Conservation (phyloP, 202 grass and related monocot species). For the Zoysia matrella region DNA sequence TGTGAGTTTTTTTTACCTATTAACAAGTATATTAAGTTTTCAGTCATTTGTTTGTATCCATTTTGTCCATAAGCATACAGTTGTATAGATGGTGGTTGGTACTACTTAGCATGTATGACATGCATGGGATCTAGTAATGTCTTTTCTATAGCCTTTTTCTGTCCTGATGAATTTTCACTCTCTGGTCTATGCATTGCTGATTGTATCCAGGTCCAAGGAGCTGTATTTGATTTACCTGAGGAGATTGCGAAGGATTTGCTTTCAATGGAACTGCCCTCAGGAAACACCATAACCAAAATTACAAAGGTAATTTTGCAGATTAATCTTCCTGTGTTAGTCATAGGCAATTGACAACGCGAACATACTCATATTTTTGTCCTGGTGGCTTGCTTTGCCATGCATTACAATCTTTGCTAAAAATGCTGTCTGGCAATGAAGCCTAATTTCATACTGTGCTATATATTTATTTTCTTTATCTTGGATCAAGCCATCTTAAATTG, state of each 20-base stretch:
- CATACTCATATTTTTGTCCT: not conserved
- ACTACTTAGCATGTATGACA: constrained; percentile 19
- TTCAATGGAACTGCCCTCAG: constrained; percentile 70
- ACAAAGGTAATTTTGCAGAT: constrained; percentile 69
- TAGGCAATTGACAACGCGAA: not conserved
- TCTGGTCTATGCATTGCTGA: constrained; percentile 25
- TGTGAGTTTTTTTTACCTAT: constrained; percentile 46
- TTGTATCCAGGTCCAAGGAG: constrained; percentile 83
- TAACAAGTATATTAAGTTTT: not conserved
- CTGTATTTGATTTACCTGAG: constrained; percentile 97
- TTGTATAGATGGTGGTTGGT: constrained; percentile 21
- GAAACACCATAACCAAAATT: constrained; percentile 85
- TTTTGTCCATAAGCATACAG: constrained; percentile 16
- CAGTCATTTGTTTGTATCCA: constrained; percentile 27
- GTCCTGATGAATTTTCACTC: constrained; percentile 30
- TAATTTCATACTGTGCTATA: not conserved
- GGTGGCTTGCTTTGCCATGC: constrained; percentile 12
- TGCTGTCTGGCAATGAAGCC: not conserved
- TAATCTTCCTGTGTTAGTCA: constrained; percentile 16
- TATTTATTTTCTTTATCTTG: constrained; percentile 13
- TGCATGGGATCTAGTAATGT: constrained; percentile 13
- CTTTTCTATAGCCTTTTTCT: constrained; percentile 21
- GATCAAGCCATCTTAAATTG: constrained; percentile 24
- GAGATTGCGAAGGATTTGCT: constrained; percentile 85
- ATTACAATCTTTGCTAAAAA: constrained; percentile 14